phyloP scores from a whole-genome alignment of 148 eudicot genomes.

The Chenopodium quinoa region DNA sequence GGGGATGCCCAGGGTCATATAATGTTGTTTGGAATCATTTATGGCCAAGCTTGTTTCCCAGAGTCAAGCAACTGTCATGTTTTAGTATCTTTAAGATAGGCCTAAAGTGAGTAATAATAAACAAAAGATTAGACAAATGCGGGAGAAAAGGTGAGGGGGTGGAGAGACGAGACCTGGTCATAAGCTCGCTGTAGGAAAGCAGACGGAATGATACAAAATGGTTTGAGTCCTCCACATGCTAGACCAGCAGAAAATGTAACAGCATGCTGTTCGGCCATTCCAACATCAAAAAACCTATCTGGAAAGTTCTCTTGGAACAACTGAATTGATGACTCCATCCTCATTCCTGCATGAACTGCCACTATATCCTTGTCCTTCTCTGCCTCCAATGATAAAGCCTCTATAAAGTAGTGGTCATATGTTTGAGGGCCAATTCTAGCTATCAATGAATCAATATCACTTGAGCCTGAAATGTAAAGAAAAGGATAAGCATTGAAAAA shows the following conservation, averaged over 20 bases:
- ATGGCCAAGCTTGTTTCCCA: background rate
- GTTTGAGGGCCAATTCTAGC: constrained; percentile 43
- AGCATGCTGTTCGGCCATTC: constrained; percentile 97
- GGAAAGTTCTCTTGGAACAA: constrained; percentile 57
- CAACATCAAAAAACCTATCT: constrained; percentile 79
- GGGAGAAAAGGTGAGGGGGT: background rate
- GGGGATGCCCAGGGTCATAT: no score
- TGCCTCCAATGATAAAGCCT: constrained; percentile 57
- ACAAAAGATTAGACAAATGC: background rate
- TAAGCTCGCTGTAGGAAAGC: constrained; percentile 88
- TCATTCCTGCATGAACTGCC: constrained; percentile 79
- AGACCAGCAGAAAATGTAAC: constrained; percentile 93
- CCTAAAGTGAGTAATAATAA: background rate
- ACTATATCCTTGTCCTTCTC: constrained; percentile 76
- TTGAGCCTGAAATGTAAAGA: constrained; percentile 37
- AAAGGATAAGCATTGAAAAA: background rate
- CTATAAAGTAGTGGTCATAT: constrained; percentile 61
- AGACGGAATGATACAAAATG: constrained; percentile 87
- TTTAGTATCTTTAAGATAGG: background rate
- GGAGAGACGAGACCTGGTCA: constrained; percentile 62
- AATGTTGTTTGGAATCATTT: no score
- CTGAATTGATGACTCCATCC: constrained; percentile 60
- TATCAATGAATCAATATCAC: constrained; percentile 29
- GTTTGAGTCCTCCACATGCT: constrained; percentile 86
- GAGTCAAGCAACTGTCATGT: background rate